phyloP scores from a whole-genome alignment of 2,329 filamentous ascomycete genomes.

The Penicillium freii region DNA sequence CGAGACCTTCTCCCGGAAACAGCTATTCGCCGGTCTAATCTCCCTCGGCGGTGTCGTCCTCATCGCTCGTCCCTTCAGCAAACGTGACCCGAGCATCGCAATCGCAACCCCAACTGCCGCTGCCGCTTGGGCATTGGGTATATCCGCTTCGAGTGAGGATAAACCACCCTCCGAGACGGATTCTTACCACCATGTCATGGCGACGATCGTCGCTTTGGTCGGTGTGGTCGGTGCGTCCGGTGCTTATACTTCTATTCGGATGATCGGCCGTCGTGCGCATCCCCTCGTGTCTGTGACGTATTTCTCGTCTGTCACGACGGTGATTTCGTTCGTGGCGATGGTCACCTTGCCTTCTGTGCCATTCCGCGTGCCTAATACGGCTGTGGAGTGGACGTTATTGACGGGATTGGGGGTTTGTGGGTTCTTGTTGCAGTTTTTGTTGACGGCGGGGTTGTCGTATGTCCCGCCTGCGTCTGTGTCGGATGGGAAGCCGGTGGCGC shows the following conservation, averaged over 20 bases:
- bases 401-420: conserved; percentile 69
- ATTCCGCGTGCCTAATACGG: conserved; percentile 55
- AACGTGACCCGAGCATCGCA: conserved; percentile 6
- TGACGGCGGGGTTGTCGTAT: conserved; percentile 72
- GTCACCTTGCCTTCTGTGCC: conserved; percentile 54
- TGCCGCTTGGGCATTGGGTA: conserved; percentile 2
- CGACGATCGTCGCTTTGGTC: conserved; percentile 68
- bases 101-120: conserved; percentile 19
- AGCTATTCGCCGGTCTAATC: conserved; percentile 72
- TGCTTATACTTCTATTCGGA: conserved; percentile 74
- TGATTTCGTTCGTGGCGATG: conserved; percentile 65
- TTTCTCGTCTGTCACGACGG: conserved; percentile 68
- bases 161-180: conserved; percentile 42
- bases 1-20: conserved; percentile 74
- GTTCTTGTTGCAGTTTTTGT: conserved; percentile 81
- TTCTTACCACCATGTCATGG: conserved; percentile 65
- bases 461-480: conserved; percentile 55
- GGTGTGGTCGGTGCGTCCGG: conserved; percentile 74
- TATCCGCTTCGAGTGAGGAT: conserved; percentile 9
- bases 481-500: conserved; percentile 8
- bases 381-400: conserved; percentile 65
- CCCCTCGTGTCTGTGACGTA: conserved; percentile 84
- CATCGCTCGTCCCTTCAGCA: conserved; percentile 66
- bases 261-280: conserved; percentile 77
- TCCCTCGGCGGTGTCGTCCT: conserved; percentile 78